Evolutionary conservation across 139 green algal species (phyloP), one percentile per base, ranked within the genome.

Genomic region (Limnomonas spitsbergensis): DNA sequence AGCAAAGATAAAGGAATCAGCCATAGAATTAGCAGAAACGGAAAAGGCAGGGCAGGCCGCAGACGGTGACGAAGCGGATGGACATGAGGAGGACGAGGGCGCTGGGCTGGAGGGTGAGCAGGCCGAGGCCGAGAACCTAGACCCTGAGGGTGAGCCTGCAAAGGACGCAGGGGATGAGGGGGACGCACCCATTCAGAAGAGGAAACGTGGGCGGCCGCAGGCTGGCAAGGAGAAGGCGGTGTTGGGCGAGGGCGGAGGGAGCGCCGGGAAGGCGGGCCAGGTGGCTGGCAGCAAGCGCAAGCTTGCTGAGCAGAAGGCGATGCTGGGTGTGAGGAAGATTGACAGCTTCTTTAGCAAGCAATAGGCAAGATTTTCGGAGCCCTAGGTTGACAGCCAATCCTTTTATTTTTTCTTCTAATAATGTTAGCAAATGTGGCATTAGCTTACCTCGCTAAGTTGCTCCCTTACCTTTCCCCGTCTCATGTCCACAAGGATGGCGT

Each of bases 341-440:
- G 36, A 74, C 36, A 53, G 35, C 35, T 74, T 74, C 29, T 74
- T 74, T 32, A 47, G 14, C 36, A 74, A 72, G n/a, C n/a, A n/a
- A n/a, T n/a, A n/a, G n/a, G n/a, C n/a, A n/a, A n/a, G n/a, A n/a
- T n/a, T n/a, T n/a, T n/a, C n/a, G n/a, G n/a, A n/a, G n/a, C n/a
- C n/a, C n/a, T n/a, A n/a, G n/a, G n/a, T n/a, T n/a, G n/a, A n/a
- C n/a, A n/a, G n/a, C n/a, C n/a, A n/a, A n/a, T n/a, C n/a, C n/a
- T n/a, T n/a, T n/a, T n/a, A n/a, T n/a, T n/a, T n/a, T n/a, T n/a
- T n/a, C n/a, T n/a, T n/a, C n/a, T n/a, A n/a, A n/a, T n/a, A n/a
- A n/a, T n/a, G n/a, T n/a, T n/a, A n/a, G n/a, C n/a, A n/a, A n/a
- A n/a, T n/a, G n/a, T n/a, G n/a, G n/a, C n/a, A n/a, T n/a, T n/a